A percentile compares a stretch with the other conserved stretches of the same genome.
Conservation (phyloP, 345 rosid genomes). For the Lepidium didymum region DNA sequence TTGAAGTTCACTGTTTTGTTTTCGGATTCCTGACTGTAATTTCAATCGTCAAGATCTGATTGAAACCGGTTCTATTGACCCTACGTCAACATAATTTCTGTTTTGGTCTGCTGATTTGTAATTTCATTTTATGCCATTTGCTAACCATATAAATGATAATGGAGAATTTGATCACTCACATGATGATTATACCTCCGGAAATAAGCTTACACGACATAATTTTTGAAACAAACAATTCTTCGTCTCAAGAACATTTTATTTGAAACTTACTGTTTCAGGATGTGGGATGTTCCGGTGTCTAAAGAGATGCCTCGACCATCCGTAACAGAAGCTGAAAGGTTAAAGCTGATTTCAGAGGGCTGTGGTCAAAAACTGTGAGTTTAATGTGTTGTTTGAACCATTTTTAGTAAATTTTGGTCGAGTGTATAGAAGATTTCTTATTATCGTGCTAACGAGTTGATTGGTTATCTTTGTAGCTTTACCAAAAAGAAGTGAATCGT, state of each 20-base stretch:
- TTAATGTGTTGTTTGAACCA: not conserved
- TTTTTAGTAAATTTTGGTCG: not conserved
- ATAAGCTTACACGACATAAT: not conserved
- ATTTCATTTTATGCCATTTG: not conserved
- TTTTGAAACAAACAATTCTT: not conserved
- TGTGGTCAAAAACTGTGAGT: constrained; percentile 64
- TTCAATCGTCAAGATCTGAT: not conserved
- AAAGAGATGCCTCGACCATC: constrained; percentile 52
- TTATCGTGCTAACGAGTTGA: constrained; percentile 25
- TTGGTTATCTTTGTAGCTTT: constrained; percentile 34
- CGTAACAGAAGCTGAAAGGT: constrained; percentile 59
- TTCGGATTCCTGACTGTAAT: not conserved
- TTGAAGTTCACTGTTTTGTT: not conserved
- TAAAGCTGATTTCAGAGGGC: constrained; percentile 73
- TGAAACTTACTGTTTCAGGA: constrained; percentile 37
- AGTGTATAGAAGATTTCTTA: not conserved
- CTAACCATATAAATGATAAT: not conserved
- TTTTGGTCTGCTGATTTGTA: not conserved
- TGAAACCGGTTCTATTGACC: not conserved
- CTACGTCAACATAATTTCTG: not conserved
- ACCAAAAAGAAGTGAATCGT: constrained; percentile 61
- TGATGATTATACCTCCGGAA: not conserved
- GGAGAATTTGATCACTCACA: not conserved
- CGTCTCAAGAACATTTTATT: not conserved
- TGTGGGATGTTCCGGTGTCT: constrained; percentile 66